These are phyloP conservation scores for Metschnikowia hibisci DNA, from an alignment of 805 yeast genomes.

Conservation along the genomic window DNA sequence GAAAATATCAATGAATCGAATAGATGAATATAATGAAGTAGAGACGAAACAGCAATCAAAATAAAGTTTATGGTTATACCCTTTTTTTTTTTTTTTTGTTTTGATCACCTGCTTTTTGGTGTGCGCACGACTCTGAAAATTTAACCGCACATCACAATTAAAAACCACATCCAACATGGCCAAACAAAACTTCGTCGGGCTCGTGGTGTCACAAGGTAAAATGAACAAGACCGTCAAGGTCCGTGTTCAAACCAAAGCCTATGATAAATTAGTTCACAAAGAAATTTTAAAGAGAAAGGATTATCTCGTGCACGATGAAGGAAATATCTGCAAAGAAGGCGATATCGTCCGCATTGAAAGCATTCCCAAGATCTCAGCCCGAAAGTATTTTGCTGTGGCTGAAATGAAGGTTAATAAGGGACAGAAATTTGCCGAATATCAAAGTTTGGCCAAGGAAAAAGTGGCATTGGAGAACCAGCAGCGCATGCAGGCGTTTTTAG, in stretches of 20 bases:
- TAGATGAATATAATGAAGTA: no score
- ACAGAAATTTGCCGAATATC: conserved; percentile 82
- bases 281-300: conserved; percentile 76
- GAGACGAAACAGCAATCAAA: no score
- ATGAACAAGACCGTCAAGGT: conserved; percentile 96
- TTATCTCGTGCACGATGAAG: conserved; percentile 91
- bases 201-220: conserved; percentile 93
- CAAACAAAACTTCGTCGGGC: conserved; percentile 85
- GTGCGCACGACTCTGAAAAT: conserved; percentile 7
- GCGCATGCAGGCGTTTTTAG: conserved; percentile 52
- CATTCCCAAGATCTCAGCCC: conserved; percentile 77
- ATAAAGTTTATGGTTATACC: no score
- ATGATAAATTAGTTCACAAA: conserved; percentile 68
- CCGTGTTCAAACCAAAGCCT: conserved; percentile 72
- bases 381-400: conserved; percentile 85
- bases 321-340: conserved; percentile 87
- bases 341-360: conserved; percentile 92
- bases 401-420: conserved; percentile 87
- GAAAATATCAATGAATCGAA: no score
- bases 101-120: background rate
- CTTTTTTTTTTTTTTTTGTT: no score
- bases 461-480: conserved; percentile 64
- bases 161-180: conserved; percentile 51
- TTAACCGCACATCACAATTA: conserved; percentile 2
- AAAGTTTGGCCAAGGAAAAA: conserved; percentile 62